Conservation (phyloP, 2,329 filamentous ascomycete species). For the Corniculantispora saksenae region DNA sequence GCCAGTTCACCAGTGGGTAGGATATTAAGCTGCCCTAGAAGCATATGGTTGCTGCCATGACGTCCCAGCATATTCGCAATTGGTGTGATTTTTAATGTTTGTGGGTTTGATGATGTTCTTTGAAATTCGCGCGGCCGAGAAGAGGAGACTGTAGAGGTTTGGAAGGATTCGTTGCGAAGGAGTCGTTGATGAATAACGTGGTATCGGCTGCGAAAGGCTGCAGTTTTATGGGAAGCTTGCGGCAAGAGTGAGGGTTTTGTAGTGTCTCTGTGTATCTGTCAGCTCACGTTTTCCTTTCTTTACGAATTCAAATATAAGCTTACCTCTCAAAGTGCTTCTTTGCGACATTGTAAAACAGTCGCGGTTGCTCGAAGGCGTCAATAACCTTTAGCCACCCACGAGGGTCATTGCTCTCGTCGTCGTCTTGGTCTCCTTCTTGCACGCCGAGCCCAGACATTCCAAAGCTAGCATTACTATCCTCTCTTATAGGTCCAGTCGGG, state of each 20-base stretch:
- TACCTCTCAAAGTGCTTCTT: slow-evolving; percentile 92
- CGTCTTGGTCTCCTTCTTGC: slow-evolving; percentile 57
- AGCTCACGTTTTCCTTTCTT: slow-evolving; percentile 12
- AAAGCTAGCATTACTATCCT: slow-evolving; percentile 69
- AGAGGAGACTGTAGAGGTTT: slow-evolving; percentile 72
- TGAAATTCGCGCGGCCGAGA: slow-evolving; percentile 55
- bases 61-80: slow-evolving; percentile 76
- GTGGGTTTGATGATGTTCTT: slow-evolving; percentile 62
- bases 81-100: slow-evolving; percentile 84
- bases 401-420: slow-evolving; percentile 65
- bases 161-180: slow-evolving; percentile 89
- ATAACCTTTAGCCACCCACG: slow-evolving; percentile 83
- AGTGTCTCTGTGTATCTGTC: slow-evolving; percentile 49
- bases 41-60: slow-evolving; percentile 79
- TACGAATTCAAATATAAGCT: slow-evolving; percentile 17
- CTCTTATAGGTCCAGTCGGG: slow-evolving; percentile 45
- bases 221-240: slow-evolving; percentile 76
- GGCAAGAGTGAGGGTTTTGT: slow-evolving; percentile 73
- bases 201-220: slow-evolving; percentile 85
- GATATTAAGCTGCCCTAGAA: slow-evolving; percentile 79
- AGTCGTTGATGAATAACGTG: slow-evolving; percentile 90
- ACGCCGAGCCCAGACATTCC: slow-evolving; percentile 56
- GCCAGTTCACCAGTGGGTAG: slow-evolving; percentile 80
- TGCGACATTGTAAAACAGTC: slow-evolving; percentile 70
- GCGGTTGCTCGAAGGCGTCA: slow-evolving; percentile 82